Conservation (phyloP, 108 stramenopile genomes). For the Fragilaria crotonensis region DNA sequence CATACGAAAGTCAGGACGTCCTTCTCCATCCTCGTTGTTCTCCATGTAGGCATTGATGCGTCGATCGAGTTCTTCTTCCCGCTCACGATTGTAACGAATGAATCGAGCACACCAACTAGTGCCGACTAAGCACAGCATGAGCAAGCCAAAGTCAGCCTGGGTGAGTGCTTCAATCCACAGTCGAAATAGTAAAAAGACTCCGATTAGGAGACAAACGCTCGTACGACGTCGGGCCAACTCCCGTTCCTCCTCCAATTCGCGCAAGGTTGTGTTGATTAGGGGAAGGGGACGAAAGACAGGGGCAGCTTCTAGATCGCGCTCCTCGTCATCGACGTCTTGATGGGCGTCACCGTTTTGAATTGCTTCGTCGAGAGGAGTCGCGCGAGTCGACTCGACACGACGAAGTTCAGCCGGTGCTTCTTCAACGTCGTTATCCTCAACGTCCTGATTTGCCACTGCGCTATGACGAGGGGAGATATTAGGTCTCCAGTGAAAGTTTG, state of each 20-base stretch:
- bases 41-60: constrained; percentile 38
- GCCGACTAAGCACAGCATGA: constrained; percentile 56
- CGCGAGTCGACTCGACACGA: neutral
- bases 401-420: neutral
- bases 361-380: neutral
- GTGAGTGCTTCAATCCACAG: constrained; percentile 76
- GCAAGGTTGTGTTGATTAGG: constrained; percentile 11
- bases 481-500: neutral
- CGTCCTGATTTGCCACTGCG: neutral
- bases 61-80: constrained; percentile 69
- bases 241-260: constrained; percentile 58
- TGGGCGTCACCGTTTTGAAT: neutral
- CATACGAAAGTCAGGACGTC: constrained; percentile 45
- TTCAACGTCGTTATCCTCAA: neutral
- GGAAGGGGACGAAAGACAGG: neutral
- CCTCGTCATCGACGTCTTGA: neutral
- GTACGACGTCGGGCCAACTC: constrained; percentile 61
- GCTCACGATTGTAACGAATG: constrained; percentile 48
- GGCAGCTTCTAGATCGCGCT: neutral
- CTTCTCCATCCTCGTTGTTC: constrained; percentile 4
- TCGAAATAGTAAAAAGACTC: constrained; percentile 64
- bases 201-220: constrained; percentile 48
- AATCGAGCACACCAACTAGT: constrained; percentile 71
- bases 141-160: constrained; percentile 43
- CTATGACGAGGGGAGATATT: neutral